Base-by-base conservation (phyloP, 306 rosid genomes). In the Trifolium pratense region DNA sequence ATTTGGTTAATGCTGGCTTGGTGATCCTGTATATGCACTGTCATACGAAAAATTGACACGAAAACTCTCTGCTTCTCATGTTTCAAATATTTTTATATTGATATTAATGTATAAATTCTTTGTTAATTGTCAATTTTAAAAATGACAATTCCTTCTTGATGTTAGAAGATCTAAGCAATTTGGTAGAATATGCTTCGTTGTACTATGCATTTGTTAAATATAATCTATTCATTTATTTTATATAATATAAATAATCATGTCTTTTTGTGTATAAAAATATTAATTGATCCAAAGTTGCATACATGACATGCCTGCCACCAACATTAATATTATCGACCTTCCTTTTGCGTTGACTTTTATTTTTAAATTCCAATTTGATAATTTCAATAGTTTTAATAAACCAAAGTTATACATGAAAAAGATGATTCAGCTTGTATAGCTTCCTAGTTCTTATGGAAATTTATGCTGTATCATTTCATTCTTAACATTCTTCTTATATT, bases 281-380 rank as follows among this genome's bases (percentile, higher is more conserved):
- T 6, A 49, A 49, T 16, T 2, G 3, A 49, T 6, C 21, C 56
- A 7, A n/a, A n/a, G 21, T 16, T 49, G 25, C 25, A 21, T 21
- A 21, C 16, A 56, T 56, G 62, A 25, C 62, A 53, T 25, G 62
- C 17, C 9, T 25, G 1, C 36, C 62, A 21, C 62, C 8, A 56
- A 56, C 62, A 56, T 56, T 16, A 56, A 56, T 62, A 15, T 74
- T 32, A 74, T 48, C 39, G 26, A 61, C 32, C 16, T 72, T 49
- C 26, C 42, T 18, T 8, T 31, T 62, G 34, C 42, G 16, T 63
- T 74, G 64, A 63, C 71, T 63, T 63, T 15, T 14, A 49, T 63
- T 21, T 21, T 36, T 36, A 45, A 17, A 61, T 25, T 61, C 1
- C 32, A 58, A 10, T 43, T n/a, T 43, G 46, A 32, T 32, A 61